Base-by-base conservation (phyloP, 805 yeast species). In the Monosporozyma aquatica region DNA sequence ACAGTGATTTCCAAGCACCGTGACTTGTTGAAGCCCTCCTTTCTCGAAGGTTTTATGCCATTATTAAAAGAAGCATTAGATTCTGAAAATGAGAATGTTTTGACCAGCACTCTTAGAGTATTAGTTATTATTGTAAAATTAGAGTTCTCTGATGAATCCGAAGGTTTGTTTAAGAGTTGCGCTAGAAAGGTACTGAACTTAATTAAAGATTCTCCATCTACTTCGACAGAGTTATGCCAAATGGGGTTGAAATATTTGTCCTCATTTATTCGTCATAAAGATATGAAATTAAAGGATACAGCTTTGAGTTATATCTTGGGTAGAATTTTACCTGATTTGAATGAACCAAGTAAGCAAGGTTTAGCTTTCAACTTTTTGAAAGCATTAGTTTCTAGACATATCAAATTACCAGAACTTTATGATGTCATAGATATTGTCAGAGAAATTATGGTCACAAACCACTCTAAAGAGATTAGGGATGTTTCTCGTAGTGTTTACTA, bases 331-430 rank as follows among this genome's bases (percentile, higher is more conserved):
- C 94, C 96, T 1, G 97, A 92, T 63, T 66, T 92, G 46, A 87
- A 84, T 54, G 95, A 90, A 52, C 95, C 95, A 9, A 80, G 76
- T 50, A 76, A 81, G 49, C 97, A 90, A 59, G 87, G 95, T 32
- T 70, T 86, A 35, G 95, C 97, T 0, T 86, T 89, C 61, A 78
- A 80, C 41, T 87, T 90, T 53, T 61, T 92, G 52, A 82, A 80
- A 49, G 76, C 96, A 0, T 69, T 89, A n/a, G 70, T 90, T 28
- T 62, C 82, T 10, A 80, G 80, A 48, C 87, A 79, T 51, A 68
- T 84, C 15, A 68, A 81, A 74, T 66, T 87, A 17, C 87, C 97
- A 0, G 97, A 92, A 56, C 74, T 92, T 1, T 92, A 92, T 56
- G 97, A 89, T 51, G 74, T 82, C 2, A 80, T 90, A 81, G 94